These are phyloP conservation scores for Cryoendolithus antarcticus DNA, from an alignment of 2,329 filamentous ascomycete species.

Conservation along the genomic window DNA sequence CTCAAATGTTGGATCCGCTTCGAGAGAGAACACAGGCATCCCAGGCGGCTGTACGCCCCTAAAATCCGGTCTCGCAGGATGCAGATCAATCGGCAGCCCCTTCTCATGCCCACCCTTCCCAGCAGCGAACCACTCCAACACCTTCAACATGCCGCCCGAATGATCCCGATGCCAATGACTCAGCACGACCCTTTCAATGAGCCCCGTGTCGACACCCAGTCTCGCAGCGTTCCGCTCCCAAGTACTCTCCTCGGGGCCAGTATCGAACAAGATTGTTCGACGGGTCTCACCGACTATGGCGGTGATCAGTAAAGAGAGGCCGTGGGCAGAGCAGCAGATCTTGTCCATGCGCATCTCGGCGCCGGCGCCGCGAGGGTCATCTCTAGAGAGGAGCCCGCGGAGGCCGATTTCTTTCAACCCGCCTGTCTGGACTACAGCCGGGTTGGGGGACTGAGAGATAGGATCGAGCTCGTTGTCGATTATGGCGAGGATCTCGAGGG, in stretches of 20 bases:
- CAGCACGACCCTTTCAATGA: conserved; percentile 14
- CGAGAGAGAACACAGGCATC: conserved; percentile 8
- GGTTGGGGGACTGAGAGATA: conserved; percentile 13
- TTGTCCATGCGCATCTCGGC: conserved; percentile 15
- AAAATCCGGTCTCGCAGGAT: conserved; percentile 14
- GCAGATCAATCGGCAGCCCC: conserved; percentile 13
- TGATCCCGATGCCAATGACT: conserved; percentile 19
- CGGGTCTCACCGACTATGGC: conserved; percentile 9
- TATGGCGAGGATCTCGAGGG: conserved; percentile 14
- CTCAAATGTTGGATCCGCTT: conserved; percentile 17
- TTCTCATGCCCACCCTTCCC: neutral
- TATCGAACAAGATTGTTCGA: conserved; percentile 17
- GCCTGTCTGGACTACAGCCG: conserved; percentile 11
- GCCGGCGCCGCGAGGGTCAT: conserved; percentile 3
- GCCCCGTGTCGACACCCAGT: conserved; percentile 10
- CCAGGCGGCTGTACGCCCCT: conserved; percentile 11
- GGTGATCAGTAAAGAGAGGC: conserved; percentile 18
- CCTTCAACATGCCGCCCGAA: conserved; percentile 16
- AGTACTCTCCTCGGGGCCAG: conserved; percentile 15
- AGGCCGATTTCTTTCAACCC: conserved; percentile 11
- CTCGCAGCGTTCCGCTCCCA: conserved; percentile 16
- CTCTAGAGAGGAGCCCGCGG: neutral
- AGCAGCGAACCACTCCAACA: conserved; percentile 12
- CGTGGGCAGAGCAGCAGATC: conserved; percentile 19
- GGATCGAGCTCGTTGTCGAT: conserved; percentile 20